Evolutionary conservation across 768 basidiomycete genomes (phyloP).

Genomic region (Tubosaeta brunneosetosa): DNA sequence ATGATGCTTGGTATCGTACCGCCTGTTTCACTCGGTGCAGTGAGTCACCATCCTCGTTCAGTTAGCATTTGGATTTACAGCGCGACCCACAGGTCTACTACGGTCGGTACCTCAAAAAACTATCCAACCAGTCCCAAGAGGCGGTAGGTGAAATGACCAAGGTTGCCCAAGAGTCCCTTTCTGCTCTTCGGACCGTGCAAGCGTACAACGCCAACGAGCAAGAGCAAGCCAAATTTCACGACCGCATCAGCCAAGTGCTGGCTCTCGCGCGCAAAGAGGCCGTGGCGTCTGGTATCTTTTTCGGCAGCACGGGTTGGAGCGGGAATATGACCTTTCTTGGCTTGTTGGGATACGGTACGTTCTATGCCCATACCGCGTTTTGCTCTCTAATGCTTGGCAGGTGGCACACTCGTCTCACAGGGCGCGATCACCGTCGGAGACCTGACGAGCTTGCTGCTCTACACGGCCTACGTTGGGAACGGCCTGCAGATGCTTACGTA

Average conservation of each 20-base stretch:
- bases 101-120: conserved; percentile 87
- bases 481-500: conserved; percentile 79
- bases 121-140: conserved; percentile 90
- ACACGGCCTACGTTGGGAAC: conserved; percentile 84
- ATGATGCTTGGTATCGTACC: conserved; percentile 93
- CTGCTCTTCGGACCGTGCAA: conserved; percentile 84
- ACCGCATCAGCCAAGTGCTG: conserved; percentile 62
- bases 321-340: conserved; percentile 89
- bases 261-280: conserved; percentile 81
- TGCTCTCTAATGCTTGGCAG: conserved; percentile 34
- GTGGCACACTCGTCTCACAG: conserved; percentile 84
- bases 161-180: conserved; percentile 82
- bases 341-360: conserved; percentile 83
- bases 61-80: conserved; percentile 10
- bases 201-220: conserved; percentile 81
- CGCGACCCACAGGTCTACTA: conserved; percentile 72
- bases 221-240: conserved; percentile 73
- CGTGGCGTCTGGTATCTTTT: conserved; percentile 87
- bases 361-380: neutral
- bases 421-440: conserved; percentile 91
- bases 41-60: conserved; percentile 32
- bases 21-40: conserved; percentile 79
- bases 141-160: conserved; percentile 95
- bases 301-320: conserved; percentile 86
- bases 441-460: conserved; percentile 82